Percentiles rank a stretch among this genome's conserved stretches.
Evolutionary conservation across 768 basidiomycete species (phyloP).

Genomic region (Panaeolus cyanescens): DNA sequence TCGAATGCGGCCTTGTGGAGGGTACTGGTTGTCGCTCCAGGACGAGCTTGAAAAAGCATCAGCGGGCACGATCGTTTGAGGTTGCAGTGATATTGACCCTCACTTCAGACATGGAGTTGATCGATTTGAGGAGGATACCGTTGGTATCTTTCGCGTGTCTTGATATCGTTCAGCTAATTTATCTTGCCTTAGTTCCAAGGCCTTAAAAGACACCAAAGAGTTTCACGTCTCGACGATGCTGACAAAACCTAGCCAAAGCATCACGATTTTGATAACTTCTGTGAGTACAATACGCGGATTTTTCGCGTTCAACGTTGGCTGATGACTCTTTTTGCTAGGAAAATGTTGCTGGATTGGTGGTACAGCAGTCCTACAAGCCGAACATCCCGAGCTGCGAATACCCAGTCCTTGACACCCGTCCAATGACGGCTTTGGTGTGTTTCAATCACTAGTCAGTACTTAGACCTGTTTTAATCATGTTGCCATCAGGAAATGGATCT

Average conservation of each 20-base stretch:
- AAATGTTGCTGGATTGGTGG: slow-evolving; percentile 66
- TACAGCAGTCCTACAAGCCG: slow-evolving; percentile 59
- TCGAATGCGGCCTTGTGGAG: slow-evolving; percentile 57
- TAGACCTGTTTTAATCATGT: neutral
- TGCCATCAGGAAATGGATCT: slow-evolving; percentile 60
- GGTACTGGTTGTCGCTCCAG: slow-evolving; percentile 13
- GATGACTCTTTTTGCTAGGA: slow-evolving; percentile 47
- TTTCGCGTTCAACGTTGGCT: neutral
- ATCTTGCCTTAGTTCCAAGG: slow-evolving; percentile 57
- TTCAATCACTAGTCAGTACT: neutral
- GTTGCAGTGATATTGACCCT: slow-evolving; percentile 75
- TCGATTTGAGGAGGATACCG: slow-evolving; percentile 84
- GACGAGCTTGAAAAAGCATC: slow-evolving; percentile 43
- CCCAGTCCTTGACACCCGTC: slow-evolving; percentile 73
- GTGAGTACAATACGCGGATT: slow-evolving; percentile 37
- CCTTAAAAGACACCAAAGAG: slow-evolving; percentile 55
- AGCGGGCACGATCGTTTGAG: slow-evolving; percentile 37
- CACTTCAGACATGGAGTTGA: slow-evolving; percentile 71
- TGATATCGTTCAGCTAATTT: slow-evolving; percentile 1
- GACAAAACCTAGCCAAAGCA: slow-evolving; percentile 73
- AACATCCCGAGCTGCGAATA: slow-evolving; percentile 53
- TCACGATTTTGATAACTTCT: slow-evolving; percentile 61
- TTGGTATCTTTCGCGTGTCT: slow-evolving; percentile 31
- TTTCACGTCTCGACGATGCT: slow-evolving; percentile 64
- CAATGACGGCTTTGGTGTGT: slow-evolving; percentile 58